Evolutionary conservation across 768 basidiomycete genomes (phyloP), one percentile per base, ranked within the genome.

Genomic region (Podaxis sp.): DNA sequence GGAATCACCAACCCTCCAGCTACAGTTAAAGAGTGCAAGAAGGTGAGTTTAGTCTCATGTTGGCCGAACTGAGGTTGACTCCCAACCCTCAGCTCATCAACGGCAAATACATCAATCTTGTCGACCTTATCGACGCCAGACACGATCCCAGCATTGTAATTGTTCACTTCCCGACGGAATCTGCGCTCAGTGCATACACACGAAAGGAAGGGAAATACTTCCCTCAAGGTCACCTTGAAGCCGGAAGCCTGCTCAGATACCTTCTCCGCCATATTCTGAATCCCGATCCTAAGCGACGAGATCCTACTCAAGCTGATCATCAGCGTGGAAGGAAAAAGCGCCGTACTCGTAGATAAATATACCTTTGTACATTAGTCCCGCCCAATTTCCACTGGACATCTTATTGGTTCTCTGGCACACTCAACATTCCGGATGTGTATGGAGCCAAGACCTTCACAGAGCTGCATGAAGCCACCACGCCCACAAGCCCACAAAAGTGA

Each of bases 101-200:
- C 8, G 62, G 56, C 5, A 67, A 58, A 19, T 63, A 62, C 39
- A 61, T 67, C 26, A 67, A 67, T 22, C 51, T 67, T 1, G 61
- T 67, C n/a, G 65, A 66, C 36, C 58, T 66, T 12, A 57, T 63
- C 1, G 44, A 61, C 3, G 65, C 52, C 7, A 40, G 63, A 13
- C 33, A 55, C 38, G 7, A 38, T 13, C 38, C 54, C 4, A 15
- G 4, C 0, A 40, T 24, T 3, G 24, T 22, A 7, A 24, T 57
- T 3, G 9, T 0, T 11, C n/a, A 24, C 5, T 57, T 57, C 48
- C 15, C 0, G 5, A 52, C 46, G 4, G 46, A 59, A 17, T 38
- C 24, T 2, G 61, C 38, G 12, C 36, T 66, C 52, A 49, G 62
- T 19, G 26, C 46, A 40, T 65, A 65, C 28, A 66, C 65, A 6